Evolutionary conservation across 2,329 filamentous ascomycete species (phyloP).

Genomic region (Endothia cerciana): DNA sequence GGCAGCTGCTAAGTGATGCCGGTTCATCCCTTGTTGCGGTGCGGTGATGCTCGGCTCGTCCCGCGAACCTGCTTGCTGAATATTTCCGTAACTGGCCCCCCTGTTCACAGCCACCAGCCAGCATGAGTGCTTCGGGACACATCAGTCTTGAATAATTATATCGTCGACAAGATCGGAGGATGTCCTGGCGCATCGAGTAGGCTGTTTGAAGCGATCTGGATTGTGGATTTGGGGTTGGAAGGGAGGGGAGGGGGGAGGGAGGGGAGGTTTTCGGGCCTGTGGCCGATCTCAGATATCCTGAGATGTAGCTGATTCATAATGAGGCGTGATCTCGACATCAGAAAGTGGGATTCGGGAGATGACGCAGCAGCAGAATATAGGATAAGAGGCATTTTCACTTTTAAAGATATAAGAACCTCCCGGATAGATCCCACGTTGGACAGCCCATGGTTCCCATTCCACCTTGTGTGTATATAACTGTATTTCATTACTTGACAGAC

Average conservation of each 20-base stretch:
- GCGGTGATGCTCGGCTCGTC: background rate
- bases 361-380: background rate
- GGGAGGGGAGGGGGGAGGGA: background rate
- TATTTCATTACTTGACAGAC: constrained; percentile 15
- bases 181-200: constrained; percentile 1
- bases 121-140: too few species aligned
- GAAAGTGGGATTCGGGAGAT: background rate
- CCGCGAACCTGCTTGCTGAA: background rate
- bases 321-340: too few species aligned
- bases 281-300: background rate
- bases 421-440: background rate
- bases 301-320: too few species aligned
- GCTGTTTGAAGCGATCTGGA: background rate
- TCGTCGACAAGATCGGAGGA: constrained; percentile 24
- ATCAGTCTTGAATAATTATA: constrained; percentile 13
- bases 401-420: background rate
- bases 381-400: background rate
- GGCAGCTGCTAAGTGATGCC: background rate
- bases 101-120: too few species aligned
- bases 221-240: background rate
- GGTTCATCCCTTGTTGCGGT: background rate
- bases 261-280: background rate
- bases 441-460: background rate
- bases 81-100: background rate
- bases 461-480: background rate